A percentile compares a stretch with the other conserved stretches of the same genome.
These are phyloP conservation scores for Spathaspora passalidarum DNA, from an alignment of 805 yeast species.

Conservation along the genomic window DNA sequence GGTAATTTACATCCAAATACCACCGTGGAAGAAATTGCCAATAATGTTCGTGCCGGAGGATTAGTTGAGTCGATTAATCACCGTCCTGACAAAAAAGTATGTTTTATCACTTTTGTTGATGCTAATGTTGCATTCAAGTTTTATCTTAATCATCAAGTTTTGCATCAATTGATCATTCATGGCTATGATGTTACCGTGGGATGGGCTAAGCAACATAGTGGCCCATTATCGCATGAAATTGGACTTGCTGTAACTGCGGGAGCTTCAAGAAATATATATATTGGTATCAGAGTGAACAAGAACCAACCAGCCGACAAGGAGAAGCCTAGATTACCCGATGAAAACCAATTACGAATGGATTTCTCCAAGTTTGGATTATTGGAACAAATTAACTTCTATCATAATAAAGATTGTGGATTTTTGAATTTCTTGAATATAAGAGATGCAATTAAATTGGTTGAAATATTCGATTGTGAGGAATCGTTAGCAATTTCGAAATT, in stretches of 20 bases:
- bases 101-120: constrained; percentile 70
- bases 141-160: constrained; percentile 52
- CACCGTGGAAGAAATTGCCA: constrained; percentile 70
- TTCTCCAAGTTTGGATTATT: constrained; percentile 64
- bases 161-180: constrained; percentile 59
- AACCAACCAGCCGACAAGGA: constrained; percentile 9
- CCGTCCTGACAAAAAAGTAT: constrained; percentile 51
- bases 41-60: constrained; percentile 74
- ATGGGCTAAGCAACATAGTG: constrained; percentile 69
- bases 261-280: constrained; percentile 74
- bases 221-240: constrained; percentile 55
- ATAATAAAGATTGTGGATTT: constrained; percentile 71
- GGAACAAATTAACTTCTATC: constrained; percentile 73
- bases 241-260: constrained; percentile 66
- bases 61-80: constrained; percentile 56
- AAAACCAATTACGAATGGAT: constrained; percentile 52
- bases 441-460: constrained; percentile 63
- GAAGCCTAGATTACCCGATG: constrained; percentile 32
- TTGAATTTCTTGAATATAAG: constrained; percentile 63
- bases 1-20: constrained; percentile 66
- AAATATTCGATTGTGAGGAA: constrained; percentile 43
- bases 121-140: constrained; percentile 65
- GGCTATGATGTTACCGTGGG: constrained; percentile 62
- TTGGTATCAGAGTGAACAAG: constrained; percentile 50
- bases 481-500: constrained; percentile 50